A percentile compares a stretch with the other conserved stretches of the same genome.
phyloP scores from a whole-genome alignment of 2,329 filamentous ascomycete genomes.

The Penicillium sp. region DNA sequence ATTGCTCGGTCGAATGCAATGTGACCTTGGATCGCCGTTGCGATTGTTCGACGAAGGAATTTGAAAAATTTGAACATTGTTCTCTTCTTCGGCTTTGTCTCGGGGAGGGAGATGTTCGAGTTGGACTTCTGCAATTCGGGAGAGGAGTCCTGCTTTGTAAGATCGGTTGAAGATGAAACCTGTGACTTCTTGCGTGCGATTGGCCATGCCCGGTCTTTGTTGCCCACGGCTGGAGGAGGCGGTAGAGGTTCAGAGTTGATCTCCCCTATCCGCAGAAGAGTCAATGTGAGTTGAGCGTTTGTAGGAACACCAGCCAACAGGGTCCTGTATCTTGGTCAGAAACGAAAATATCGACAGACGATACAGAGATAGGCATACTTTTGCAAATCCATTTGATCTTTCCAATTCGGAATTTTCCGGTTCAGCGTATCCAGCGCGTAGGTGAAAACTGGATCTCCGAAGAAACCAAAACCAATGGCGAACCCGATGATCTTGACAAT shows the following conservation, averaged over 20 bases:
- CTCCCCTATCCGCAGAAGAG: conserved; percentile 78
- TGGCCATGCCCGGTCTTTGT: conserved; percentile 32
- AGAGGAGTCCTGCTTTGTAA: conserved; percentile 58
- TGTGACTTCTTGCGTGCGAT: conserved; percentile 48
- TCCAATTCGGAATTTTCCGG: conserved; percentile 65
- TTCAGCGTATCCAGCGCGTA: conserved; percentile 55
- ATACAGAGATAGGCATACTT: conserved; percentile 43
- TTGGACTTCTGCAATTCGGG: neutral
- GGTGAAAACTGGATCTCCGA: conserved; percentile 72
- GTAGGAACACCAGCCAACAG: conserved; percentile 79
- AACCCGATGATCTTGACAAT: conserved; percentile 67
- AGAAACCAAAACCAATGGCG: conserved; percentile 70
- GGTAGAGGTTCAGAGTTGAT: conserved; percentile 77
- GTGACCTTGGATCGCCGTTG: conserved; percentile 68
- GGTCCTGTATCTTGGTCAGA: conserved; percentile 46
- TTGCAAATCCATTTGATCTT: conserved; percentile 70
- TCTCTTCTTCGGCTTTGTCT: conserved; percentile 33
- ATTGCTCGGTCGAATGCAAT: conserved; percentile 72
- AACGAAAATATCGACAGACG: neutral
- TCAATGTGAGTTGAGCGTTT: conserved; percentile 80
- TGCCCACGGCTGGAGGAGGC: conserved; percentile 51
- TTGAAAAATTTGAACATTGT: conserved; percentile 55
- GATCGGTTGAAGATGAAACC: conserved; percentile 48
- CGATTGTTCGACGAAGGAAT: conserved; percentile 69
- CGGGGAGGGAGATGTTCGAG: neutral